Conservation (phyloP, 441 rosid species). For the Monsonia emarginata region DNA sequence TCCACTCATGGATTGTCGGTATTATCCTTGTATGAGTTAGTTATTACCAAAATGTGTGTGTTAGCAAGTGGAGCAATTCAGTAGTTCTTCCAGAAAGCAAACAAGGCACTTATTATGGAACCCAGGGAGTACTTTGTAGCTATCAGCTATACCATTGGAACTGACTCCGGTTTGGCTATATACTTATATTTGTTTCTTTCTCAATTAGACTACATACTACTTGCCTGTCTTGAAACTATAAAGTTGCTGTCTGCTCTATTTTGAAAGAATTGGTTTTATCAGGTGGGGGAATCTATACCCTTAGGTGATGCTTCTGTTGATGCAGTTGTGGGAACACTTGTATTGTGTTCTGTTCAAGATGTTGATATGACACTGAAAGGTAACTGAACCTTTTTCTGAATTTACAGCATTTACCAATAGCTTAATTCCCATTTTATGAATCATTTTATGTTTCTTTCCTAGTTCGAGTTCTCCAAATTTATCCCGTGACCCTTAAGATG, state of each 20-base stretch:
- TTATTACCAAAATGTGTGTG: no score
- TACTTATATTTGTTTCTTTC: neutral
- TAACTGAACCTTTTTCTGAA: constrained; percentile 10
- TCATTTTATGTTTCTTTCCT: neutral
- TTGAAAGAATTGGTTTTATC: constrained; percentile 16
- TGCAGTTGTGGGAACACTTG: constrained; percentile 80
- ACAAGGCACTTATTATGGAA: no score
- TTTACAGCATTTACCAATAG: neutral
- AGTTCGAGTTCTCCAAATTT: neutral
- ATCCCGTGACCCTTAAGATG: neutral
- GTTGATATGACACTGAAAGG: constrained; percentile 55
- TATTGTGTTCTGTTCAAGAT: constrained; percentile 69
- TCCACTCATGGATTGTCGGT: no score
- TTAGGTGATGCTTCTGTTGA: constrained; percentile 67
- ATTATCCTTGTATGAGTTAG: no score
- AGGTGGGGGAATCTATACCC: constrained; percentile 86
- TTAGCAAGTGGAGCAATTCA: no score
- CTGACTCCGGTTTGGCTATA: neutral
- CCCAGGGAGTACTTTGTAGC: no score
- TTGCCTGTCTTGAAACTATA: neutral
- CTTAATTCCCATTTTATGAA: neutral
- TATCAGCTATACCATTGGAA: neutral
- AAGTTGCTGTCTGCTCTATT: constrained; percentile 2
- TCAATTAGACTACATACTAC: neutral
- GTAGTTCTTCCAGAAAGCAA: no score